Evolutionary conservation across 129 eudicot genomes (phyloP), one percentile per base, ranked within the genome.

Genomic region (Arctium lappa): DNA sequence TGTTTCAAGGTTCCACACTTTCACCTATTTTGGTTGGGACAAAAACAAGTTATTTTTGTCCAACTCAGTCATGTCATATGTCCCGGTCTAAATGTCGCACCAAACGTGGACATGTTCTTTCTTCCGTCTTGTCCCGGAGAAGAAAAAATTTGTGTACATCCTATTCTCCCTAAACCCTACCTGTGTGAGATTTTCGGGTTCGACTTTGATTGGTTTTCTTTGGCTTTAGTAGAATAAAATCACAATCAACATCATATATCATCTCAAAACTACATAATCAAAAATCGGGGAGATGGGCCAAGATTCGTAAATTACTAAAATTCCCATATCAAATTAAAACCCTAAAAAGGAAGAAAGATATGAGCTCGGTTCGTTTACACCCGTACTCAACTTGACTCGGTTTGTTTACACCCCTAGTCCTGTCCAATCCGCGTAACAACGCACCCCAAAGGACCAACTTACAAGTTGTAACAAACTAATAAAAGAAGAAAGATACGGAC

Each of bases 401-500:
- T 22, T 22, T 22, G 27, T 22, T 22, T 22, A 22, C 27, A 22
- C 27, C 27, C 27, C 27, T 22, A 16, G 27, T 60, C 66, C 29
- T 60, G n/a, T 60, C 29, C 29, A 60, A 60, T 18, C 68, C 29
- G 1, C 29, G 2, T n/a, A 18, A 16, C 68, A 60, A 4, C 27
- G 9, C 29, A n/a, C 68, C 30, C 29, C 29, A 60, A 5, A 60
- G 68, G 27, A 60, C 30, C 68, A 60, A 16, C 29, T 60, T n/a
- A 60, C 29, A n/a, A 60, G 68, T n/a, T 60, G 29, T 4, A n/a
- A n/a, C 68, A 6, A 60, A 60, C 68, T 4, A 60, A 1, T 60
- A 60, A 60, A 60, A 91, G 86, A 6, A 92, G 88, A 65, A 92
- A 90, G 81, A 46, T 46, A 87, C 90, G 79, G 87, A 60, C 8